Evolutionary conservation across 1,284 basidiomycete species (phyloP).

Genomic region (Schizophyllum commune): DNA sequence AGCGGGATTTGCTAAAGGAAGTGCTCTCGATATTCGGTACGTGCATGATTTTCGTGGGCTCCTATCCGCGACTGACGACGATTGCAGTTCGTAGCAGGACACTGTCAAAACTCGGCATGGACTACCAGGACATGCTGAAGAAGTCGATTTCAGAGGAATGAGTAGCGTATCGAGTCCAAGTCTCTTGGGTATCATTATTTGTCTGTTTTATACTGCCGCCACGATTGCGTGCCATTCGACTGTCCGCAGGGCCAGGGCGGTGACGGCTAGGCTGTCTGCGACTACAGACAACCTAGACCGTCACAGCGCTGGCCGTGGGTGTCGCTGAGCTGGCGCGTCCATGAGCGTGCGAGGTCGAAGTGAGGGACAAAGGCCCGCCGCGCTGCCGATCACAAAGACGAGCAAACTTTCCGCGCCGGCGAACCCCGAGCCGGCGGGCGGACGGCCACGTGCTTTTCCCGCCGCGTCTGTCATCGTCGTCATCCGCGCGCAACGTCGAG

Average conservation of each 20-base stretch:
- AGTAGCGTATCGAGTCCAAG: not conserved
- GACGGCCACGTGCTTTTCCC: no score
- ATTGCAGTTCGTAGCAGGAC: slow-evolving; percentile 61
- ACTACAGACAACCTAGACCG: slow-evolving; percentile 9
- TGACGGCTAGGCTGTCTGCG: slow-evolving; percentile 7
- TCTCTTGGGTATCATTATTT: not conserved
- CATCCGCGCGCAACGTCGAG: no score
- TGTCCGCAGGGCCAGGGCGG: slow-evolving; percentile 1
- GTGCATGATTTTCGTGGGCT: slow-evolving; percentile 15
- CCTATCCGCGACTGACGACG: slow-evolving; percentile 5
- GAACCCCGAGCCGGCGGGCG: not conserved
- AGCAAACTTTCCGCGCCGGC: not conserved
- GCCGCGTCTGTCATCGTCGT: no score
- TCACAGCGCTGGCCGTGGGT: slow-evolving; percentile 3
- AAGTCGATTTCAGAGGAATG: slow-evolving; percentile 45
- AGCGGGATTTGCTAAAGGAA: slow-evolving; percentile 75
- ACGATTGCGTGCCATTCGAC: no score
- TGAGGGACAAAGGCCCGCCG: not conserved
- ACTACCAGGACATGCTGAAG: slow-evolving; percentile 74
- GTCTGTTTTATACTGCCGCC: not conserved
- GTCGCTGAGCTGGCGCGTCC: no score
- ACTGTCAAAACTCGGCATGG: slow-evolving; percentile 59
- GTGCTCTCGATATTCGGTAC: slow-evolving; percentile 71
- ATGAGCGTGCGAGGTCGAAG: not conserved
- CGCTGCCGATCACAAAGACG: not conserved